Base-by-base conservation (phyloP, 73 alveolate genomes). In the Tetrahymena thermophila region DNA sequence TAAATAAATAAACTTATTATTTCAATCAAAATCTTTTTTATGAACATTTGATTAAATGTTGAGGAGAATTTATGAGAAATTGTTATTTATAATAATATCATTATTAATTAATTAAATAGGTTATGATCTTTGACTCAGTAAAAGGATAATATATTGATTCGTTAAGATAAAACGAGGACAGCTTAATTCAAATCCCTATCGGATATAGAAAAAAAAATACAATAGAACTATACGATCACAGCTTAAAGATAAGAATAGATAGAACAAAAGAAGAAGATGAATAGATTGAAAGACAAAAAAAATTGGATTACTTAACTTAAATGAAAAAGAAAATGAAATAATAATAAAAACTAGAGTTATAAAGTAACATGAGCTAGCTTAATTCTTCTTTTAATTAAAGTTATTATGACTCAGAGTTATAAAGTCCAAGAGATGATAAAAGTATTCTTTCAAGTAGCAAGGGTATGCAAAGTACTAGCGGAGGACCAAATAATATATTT, bases 131-230 rank as follows among this genome's bases (percentile, higher is more conserved):
- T 93, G 97, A 95, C 89, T 89, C 97, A n/a, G 94, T 85, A 55
- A 95, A 94, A 28, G 97, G 97, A 50, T 50, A 95, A 89, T 89
- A 85, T 50, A 85, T 95, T 8, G 97, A 95, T 34, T 95, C 95
- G 7, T 95, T 95, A 35, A 34, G 94, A 95, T 23, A 95, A 95
- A 95, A 95, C 89, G 93, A 95, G 43, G 97, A 95, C 25, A 93
- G 95, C 3, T 85, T 85, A 40, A 95, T 85, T 17, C 94, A 94
- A 13, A 85, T 58, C 13, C 97, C 97, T 9, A 89, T 95, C 16
- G 97, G 95, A 50, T 56, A 85, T 89, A 95, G 84, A 89, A 85
- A 93, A 34, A 89, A 93, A 19, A 94, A 94, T 10, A 95, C 97
- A 25, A 94, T 85, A 55, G 97, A 95, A n/a, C 71, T 95, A 19